Conservation (phyloP, 257 asterid genomes). For the Handroanthus guayacan region DNA sequence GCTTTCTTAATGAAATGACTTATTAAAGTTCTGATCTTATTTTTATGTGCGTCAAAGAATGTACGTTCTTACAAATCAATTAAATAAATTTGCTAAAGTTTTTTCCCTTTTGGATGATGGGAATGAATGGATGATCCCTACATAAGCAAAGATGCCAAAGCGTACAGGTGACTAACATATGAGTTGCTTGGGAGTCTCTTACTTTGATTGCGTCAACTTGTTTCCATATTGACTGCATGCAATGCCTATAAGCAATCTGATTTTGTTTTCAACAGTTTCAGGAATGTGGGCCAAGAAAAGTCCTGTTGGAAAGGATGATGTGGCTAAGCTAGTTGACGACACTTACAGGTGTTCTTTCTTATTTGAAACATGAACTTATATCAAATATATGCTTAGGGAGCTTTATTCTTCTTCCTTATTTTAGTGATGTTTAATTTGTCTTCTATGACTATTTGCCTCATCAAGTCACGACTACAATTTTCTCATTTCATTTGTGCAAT, state of each 20-base stretch:
- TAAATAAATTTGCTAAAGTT: slow-evolving; percentile 12
- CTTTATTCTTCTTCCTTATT: not conserved
- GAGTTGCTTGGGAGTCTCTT: not conserved
- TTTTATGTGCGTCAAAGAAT: slow-evolving; percentile 10
- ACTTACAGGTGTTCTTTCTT: slow-evolving; percentile 70
- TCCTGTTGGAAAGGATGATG: slow-evolving; percentile 74
- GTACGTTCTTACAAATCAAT: slow-evolving; percentile 16
- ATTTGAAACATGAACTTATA: slow-evolving; percentile 20
- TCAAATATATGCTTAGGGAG: slow-evolving; percentile 4
- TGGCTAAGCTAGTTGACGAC: slow-evolving; percentile 88
- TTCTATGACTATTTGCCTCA: no score
- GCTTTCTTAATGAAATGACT: slow-evolving; percentile 11
- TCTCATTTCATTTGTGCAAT: not conserved
- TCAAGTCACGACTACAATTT: slow-evolving; percentile 15
- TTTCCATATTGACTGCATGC: slow-evolving; percentile 12
- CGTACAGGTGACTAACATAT: slow-evolving; percentile 5
- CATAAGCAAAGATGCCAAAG: not conserved
- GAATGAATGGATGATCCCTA: not conserved
- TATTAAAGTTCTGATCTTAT: slow-evolving; percentile 6
- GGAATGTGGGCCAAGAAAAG: slow-evolving; percentile 82
- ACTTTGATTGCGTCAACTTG: not conserved
- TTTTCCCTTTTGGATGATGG: not conserved
- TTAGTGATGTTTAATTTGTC: no score
- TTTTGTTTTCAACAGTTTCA: slow-evolving; percentile 54
- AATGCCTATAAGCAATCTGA: slow-evolving; percentile 12